Evolutionary conservation across 2,329 filamentous ascomycete genomes (phyloP).

Genomic region (Fusarium brachygibbosum): DNA sequence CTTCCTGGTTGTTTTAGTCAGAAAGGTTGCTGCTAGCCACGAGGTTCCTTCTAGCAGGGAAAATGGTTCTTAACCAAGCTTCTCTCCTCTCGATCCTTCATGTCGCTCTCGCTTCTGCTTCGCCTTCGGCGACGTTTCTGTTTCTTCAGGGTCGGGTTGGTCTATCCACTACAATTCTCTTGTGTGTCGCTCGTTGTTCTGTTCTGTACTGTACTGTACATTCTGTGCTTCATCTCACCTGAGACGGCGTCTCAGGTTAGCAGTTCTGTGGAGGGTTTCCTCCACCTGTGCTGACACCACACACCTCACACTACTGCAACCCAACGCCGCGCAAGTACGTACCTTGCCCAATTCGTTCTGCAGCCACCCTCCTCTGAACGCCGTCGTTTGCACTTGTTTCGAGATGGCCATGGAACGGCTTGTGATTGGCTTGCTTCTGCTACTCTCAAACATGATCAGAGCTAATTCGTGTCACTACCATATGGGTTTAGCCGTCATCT

Average conservation of each 20-base stretch:
- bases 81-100: conserved; percentile 4
- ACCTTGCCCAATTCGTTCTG: conserved; percentile 31
- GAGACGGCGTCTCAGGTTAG: conserved; percentile 56
- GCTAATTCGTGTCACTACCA: conserved; percentile 27
- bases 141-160: not conserved
- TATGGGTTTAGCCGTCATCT: conserved; percentile 35
- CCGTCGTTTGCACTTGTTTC: conserved; percentile 48
- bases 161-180: conserved; percentile 4
- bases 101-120: conserved; percentile 23
- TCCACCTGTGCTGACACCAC: conserved; percentile 44
- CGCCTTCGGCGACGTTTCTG: conserved; percentile 10
- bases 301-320: conserved; percentile 37
- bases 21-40: conserved; percentile 28
- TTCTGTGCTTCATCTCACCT: conserved; percentile 49
- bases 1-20: conserved; percentile 33
- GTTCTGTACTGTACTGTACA: not conserved
- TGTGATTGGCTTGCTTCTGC: conserved; percentile 29
- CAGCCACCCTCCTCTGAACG: conserved; percentile 35
- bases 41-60: not conserved
- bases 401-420: conserved; percentile 17
- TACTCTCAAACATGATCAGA: conserved; percentile 40
- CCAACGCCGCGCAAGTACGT: conserved; percentile 22
- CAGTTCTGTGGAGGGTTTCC: conserved; percentile 40
- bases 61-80: conserved; percentile 3
- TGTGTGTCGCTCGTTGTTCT: conserved; percentile 16